These are phyloP conservation scores for Ceratocystis destructans DNA, from an alignment of 2,329 filamentous ascomycete genomes.

Conservation along the genomic window DNA sequence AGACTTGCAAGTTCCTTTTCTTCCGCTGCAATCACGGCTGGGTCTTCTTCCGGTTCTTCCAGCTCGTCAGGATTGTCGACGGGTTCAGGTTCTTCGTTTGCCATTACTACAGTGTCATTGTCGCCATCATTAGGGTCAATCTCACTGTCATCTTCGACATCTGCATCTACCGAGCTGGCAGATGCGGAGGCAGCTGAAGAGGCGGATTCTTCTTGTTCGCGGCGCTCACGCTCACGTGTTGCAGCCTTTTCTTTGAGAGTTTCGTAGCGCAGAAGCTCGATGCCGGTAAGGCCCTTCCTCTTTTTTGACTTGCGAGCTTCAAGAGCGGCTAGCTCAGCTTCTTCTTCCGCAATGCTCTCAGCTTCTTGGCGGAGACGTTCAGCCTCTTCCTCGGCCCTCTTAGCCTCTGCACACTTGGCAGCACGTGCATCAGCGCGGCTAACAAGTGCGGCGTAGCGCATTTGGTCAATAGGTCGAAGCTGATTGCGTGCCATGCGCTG, in stretches of 20 bases:
- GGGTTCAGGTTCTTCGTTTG: slow-evolving; percentile 14
- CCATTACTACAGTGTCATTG: slow-evolving; percentile 18
- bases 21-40: slow-evolving; percentile 11
- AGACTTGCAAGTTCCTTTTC: slow-evolving; percentile 12
- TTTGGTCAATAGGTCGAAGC: slow-evolving; percentile 9
- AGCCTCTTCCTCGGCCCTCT: slow-evolving; percentile 8
- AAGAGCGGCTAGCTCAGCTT: slow-evolving; percentile 9
- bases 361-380: slow-evolving; percentile 8
- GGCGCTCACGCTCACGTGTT: slow-evolving; percentile 11
- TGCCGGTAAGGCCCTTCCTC: not conserved
- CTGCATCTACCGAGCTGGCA: slow-evolving; percentile 11
- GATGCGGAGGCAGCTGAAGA: slow-evolving; percentile 15
- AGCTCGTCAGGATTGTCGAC: slow-evolving; percentile 1
- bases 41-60: slow-evolving; percentile 18
- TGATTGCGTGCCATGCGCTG: slow-evolving; percentile 13
- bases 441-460: slow-evolving; percentile 12
- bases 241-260: slow-evolving; percentile 8
- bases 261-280: slow-evolving; percentile 13
- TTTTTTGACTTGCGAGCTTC: slow-evolving; percentile 10
- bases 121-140: slow-evolving; percentile 16
- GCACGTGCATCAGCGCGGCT: slow-evolving; percentile 10
- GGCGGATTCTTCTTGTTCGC: slow-evolving; percentile 14
- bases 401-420: slow-evolving; percentile 5
- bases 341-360: slow-evolving; percentile 11
- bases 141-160: slow-evolving; percentile 12